Percentiles rank a stretch among this genome's conserved stretches.
Evolutionary conservation across 2,329 filamentous ascomycete species (phyloP).

Genomic region (Penicillium concentricum): DNA sequence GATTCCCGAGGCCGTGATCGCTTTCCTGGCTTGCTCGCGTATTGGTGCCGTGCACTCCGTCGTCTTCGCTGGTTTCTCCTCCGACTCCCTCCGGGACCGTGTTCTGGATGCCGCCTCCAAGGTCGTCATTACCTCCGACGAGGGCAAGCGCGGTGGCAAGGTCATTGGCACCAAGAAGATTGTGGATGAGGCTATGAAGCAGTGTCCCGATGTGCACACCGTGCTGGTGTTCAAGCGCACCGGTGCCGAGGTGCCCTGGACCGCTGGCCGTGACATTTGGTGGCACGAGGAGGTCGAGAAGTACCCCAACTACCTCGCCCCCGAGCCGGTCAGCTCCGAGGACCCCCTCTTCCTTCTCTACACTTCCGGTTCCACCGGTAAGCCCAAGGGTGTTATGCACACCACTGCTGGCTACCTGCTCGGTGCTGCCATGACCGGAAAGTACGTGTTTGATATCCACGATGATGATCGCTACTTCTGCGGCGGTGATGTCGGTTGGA

Average conservation of each 20-base stretch:
- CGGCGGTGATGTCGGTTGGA: constrained; percentile 97
- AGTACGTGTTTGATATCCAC: constrained; percentile 99
- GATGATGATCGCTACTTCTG: constrained; percentile 94
- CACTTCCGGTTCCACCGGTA: constrained; percentile 95
- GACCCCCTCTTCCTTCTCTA: constrained; percentile 97
- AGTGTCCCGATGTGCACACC: constrained; percentile 83
- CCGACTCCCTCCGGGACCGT: constrained; percentile 91
- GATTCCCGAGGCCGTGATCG: constrained; percentile 93
- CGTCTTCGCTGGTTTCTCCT: constrained; percentile 95
- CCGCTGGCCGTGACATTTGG: constrained; percentile 84
- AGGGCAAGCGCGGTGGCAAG: constrained; percentile 97
- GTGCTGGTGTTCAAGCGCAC: constrained; percentile 95
- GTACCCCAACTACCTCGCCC: constrained; percentile 88
- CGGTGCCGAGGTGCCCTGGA: constrained; percentile 88
- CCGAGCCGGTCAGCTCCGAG: constrained; percentile 86
- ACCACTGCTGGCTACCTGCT: constrained; percentile 94
- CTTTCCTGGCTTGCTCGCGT: constrained; percentile 85
- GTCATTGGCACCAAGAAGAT: constrained; percentile 98
- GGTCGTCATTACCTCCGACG: constrained; percentile 94
- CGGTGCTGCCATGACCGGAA: constrained; percentile 88
- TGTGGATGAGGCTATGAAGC: constrained; percentile 94
- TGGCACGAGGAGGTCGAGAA: constrained; percentile 99
- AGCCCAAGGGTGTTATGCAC: constrained; percentile 99
- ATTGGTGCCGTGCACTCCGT: constrained; percentile 97
- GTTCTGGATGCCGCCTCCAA: constrained; percentile 87